Evolutionary conservation across 2,329 filamentous ascomycete species (phyloP).

Genomic region (Helicocarpus griseus): DNA sequence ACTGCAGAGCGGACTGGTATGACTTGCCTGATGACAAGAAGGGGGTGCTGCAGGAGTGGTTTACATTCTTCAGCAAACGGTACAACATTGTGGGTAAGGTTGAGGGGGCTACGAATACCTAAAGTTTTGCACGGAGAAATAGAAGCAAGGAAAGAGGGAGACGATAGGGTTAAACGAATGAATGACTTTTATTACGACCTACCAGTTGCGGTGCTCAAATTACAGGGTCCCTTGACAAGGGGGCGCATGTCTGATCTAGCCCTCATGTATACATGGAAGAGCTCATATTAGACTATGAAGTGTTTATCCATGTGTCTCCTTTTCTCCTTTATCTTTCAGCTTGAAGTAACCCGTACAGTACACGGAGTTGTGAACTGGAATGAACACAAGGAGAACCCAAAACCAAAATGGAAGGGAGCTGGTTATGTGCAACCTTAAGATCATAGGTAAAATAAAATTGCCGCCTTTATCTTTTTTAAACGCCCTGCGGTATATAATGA

Average conservation of each 20-base stretch:
- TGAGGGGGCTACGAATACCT: slow-evolving; percentile 29
- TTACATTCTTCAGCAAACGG: slow-evolving; percentile 90
- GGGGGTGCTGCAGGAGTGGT: slow-evolving; percentile 79
- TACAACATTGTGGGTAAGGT: slow-evolving; percentile 65
- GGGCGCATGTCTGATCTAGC: too few relatives aligned
- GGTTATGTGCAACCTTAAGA: not conserved
- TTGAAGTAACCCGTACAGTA: not conserved
- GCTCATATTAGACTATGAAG: too few relatives aligned
- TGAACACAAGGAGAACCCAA: too few relatives aligned
- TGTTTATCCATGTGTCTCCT: too few relatives aligned
- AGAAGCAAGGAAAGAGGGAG: too few relatives aligned
- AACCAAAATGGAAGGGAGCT: too few relatives aligned
- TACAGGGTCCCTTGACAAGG: too few relatives aligned
- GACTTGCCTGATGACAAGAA: slow-evolving; percentile 79
- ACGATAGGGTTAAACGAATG: not conserved
- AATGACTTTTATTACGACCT: not conserved
- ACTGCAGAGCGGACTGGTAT: slow-evolving; percentile 73
- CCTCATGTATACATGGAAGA: too few relatives aligned
- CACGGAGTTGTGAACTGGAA: not conserved
- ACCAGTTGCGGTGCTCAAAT: too few relatives aligned
- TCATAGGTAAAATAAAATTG: not conserved
- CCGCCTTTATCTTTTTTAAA: not conserved
- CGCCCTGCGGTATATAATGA: not conserved
- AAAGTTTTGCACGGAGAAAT: not conserved
- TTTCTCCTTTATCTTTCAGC: too few relatives aligned